Evolutionary conservation across 164 flowering plant genomes (phyloP).

Genomic region (Houttuynia cordata): DNA sequence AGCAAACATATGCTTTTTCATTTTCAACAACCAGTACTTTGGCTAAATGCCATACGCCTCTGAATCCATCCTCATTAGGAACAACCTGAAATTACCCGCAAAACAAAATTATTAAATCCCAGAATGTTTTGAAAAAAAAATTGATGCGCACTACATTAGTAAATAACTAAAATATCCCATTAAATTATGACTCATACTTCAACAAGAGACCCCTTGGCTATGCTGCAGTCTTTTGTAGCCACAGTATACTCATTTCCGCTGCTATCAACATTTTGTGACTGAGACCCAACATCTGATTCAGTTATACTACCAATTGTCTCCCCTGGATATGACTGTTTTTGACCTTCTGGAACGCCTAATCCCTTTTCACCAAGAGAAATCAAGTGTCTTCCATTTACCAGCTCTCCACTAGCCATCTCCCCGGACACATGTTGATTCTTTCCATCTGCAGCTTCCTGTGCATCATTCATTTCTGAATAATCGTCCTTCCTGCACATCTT

Average conservation of each 20-base stretch:
- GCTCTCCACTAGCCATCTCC: constrained; percentile 14
- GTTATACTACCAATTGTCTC: constrained; percentile 23
- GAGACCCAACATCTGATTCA: constrained; percentile 29
- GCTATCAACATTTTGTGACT: constrained; percentile 13
- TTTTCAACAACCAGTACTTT: constrained; percentile 53
- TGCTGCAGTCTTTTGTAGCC: constrained; percentile 17
- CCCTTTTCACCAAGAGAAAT: constrained; percentile 26
- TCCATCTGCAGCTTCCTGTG: neutral
- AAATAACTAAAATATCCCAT: neutral
- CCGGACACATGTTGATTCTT: constrained; percentile 13
- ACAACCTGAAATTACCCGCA: constrained; percentile 38
- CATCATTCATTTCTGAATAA: constrained; percentile 10
- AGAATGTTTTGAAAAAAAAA: too few species aligned
- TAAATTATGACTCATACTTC: constrained; percentile 42
- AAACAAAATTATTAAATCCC: neutral
- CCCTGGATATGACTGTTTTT: constrained; percentile 20
- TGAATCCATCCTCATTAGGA: constrained; percentile 35
- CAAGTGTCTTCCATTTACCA: constrained; percentile 18
- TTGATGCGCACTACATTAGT: neutral
- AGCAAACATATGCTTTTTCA: constrained; percentile 59
- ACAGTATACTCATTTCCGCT: constrained; percentile 11
- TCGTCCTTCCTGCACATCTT: neutral
- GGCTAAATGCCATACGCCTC: constrained; percentile 68
- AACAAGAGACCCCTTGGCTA: constrained; percentile 62
- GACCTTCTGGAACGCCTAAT: constrained; percentile 18